Base-by-base conservation (phyloP, 192 early-diverging fungal species). In the Linnemannia zychae region DNA sequence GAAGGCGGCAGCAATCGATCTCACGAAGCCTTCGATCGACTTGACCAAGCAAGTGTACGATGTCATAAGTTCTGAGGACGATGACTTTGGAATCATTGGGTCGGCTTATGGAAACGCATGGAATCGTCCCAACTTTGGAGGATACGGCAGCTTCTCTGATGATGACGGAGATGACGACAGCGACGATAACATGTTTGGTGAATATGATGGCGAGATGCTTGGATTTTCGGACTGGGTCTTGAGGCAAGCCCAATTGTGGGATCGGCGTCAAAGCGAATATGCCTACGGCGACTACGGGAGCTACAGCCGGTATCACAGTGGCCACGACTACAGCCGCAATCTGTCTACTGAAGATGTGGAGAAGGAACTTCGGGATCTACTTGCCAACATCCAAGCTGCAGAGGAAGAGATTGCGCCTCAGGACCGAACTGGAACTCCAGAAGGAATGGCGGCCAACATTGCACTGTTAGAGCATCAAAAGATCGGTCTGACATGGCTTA, bases 401-500 rank as follows among this genome's bases (percentile, higher is more conserved):
- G 90, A 88, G n/a, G 75, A 84, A 24, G 80, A 73, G 17, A 76
- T 79, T 33, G 52, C 82, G 0, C 80, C 83, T 37, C 72, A 91
- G 50, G 88, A 87, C 24, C 78, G 89, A 34, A 77, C 89, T 9
- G 89, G 88, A 12, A 89, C 88, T 9, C 92, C 93, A 0, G 81
- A 88, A 17, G 89, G 89, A 9, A 80, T 94, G 76, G 80, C 82
- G 18, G 57, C 87, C 33, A 33, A 66, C 13, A 85, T 85, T 72
- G 74, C 63, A n/a, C 79, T 94, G 4, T 68, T 91, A 71, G 90
- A 91, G 65, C 92, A 94, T 71, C 93, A 94, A 80, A 89, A 89
- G 57, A 88, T 88, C 70, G 93, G 91, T 5, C 70, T 94, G 34
- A 83, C 88, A 2, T 94, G 93, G 93, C 87, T 94, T 84, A 78